Evolutionary conservation across 176 grass and related monocot genomes (phyloP).

Genomic region (Carex cristatella): DNA sequence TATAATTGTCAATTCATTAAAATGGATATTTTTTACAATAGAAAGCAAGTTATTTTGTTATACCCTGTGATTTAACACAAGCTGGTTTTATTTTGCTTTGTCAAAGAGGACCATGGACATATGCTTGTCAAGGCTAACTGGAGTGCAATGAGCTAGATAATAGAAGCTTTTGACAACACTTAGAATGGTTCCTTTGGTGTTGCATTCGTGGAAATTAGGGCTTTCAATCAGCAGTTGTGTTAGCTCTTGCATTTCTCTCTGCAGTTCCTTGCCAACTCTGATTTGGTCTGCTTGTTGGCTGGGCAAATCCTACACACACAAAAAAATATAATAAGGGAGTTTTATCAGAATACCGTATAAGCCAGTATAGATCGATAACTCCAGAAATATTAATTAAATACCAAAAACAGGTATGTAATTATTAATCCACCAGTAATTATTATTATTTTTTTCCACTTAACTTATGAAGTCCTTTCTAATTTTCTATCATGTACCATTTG

Average conservation of each 20-base stretch:
- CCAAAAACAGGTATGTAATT: no score
- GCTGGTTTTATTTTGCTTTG: conserved; percentile 3
- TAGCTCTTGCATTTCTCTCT: conserved; percentile 13
- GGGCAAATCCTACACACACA: not conserved
- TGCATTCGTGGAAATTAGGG: conserved; percentile 18
- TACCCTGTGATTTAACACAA: not conserved
- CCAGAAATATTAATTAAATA: no score
- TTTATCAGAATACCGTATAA: not conserved
- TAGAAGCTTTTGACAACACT: conserved; percentile 29
- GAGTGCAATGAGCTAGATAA: conserved; percentile 26
- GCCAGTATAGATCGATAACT: no score
- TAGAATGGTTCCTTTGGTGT: conserved; percentile 24
- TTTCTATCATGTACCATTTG: not conserved
- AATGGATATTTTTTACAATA: not conserved
- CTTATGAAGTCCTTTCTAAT: no score
- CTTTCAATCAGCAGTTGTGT: not conserved
- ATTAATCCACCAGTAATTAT: no score
- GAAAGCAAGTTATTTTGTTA: not conserved
- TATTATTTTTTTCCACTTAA: no score
- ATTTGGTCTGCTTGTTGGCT: not conserved
- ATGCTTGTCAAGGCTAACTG: conserved; percentile 16
- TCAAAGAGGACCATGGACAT: conserved; percentile 31
- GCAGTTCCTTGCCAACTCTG: conserved; percentile 6
- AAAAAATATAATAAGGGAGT: not conserved
- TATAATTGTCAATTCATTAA: not conserved